Evolutionary conservation across 2,329 filamentous ascomycete species (phyloP), one percentile per base, ranked within the genome.

Genomic region (Pseudocercospora crystallina): DNA sequence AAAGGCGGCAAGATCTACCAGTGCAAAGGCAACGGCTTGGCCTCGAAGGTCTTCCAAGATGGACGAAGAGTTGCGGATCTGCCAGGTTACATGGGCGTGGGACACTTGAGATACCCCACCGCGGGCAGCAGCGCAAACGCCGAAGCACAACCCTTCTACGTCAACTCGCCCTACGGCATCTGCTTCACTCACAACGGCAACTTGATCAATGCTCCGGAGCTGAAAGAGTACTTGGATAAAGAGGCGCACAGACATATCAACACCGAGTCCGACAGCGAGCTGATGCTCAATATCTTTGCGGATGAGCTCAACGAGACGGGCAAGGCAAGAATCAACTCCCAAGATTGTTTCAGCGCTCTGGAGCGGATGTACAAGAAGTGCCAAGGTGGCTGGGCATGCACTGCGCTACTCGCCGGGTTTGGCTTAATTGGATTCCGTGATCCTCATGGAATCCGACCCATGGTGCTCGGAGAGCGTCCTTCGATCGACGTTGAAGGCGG

Each of bases 71-170:
- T 91, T 35, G 75, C 80, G 42, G 84, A 90, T 64, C 79, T 94
- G 44, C 87, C 89, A 10, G 90, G 90, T 31, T 92, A 83, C 71
- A 91, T 94, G 87, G 90, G 89, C 55, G 79, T 96, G 53, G 87
- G 83, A 36, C 91, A 96, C 71, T 72, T 96, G 61, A 80, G 91
- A 68, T 96, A 96, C 71, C 91, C 91, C 9, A 96, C 91, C 7
- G 87, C 88, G 10, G 91, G 91, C 50, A 94, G 85, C 68, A 88
- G 86, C 60, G 83, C 83, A 51, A 92, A 89, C 65, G 85, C 89
- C 7, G 90, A 96, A 72, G 89, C 89, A 9, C 90, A 96, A 71
- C 91, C 91, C 0, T 95, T 96, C 71, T 96, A 94, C 67, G 89
- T 94, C 63, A 95, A 95, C 75, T 78, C 75, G 56, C 89, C 89